These are phyloP conservation scores for Malus hybrid DNA, from an alignment of 331 rosid genomes.

Conservation along the genomic window DNA sequence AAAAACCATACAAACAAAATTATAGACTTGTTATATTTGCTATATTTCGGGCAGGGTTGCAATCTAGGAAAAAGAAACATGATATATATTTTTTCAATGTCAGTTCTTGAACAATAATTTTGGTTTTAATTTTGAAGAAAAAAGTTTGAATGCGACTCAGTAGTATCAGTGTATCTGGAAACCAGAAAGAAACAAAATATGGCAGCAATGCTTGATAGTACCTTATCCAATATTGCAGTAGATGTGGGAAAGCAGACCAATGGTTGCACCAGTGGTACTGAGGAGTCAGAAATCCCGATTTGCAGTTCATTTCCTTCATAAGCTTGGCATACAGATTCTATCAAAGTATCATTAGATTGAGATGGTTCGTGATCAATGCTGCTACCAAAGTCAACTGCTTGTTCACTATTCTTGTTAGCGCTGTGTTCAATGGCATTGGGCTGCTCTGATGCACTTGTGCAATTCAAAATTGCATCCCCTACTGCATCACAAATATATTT, in stretches of 20 bases:
- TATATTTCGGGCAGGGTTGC: not conserved
- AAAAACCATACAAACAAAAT: not conserved
- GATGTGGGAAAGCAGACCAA: constrained; percentile 26
- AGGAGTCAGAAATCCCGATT: constrained; percentile 21
- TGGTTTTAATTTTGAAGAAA: not conserved
- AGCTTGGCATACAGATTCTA: constrained; percentile 17
- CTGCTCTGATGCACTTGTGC: constrained; percentile 12
- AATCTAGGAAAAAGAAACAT: too few species aligned
- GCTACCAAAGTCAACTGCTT: constrained; percentile 20
- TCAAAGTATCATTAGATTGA: constrained; percentile 9
- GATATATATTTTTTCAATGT: not conserved
- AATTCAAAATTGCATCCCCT: constrained; percentile 16
- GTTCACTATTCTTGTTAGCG: constrained; percentile 13
- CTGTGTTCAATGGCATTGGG: constrained; percentile 23
- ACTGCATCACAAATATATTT: constrained; percentile 14
- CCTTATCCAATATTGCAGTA: constrained; percentile 39
- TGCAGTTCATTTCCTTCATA: constrained; percentile 25
- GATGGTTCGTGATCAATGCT: constrained; percentile 19
- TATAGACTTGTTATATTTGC: not conserved
- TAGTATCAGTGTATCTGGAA: too few species aligned
- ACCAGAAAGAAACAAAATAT: too few species aligned
- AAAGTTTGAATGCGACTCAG: not conserved
- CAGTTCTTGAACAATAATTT: not conserved
- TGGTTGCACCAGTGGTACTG: constrained; percentile 31
- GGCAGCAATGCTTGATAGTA: constrained; percentile 16